Evolutionary conservation across 179 eudicot species (phyloP).

Genomic region (Pouteria campechiana): DNA sequence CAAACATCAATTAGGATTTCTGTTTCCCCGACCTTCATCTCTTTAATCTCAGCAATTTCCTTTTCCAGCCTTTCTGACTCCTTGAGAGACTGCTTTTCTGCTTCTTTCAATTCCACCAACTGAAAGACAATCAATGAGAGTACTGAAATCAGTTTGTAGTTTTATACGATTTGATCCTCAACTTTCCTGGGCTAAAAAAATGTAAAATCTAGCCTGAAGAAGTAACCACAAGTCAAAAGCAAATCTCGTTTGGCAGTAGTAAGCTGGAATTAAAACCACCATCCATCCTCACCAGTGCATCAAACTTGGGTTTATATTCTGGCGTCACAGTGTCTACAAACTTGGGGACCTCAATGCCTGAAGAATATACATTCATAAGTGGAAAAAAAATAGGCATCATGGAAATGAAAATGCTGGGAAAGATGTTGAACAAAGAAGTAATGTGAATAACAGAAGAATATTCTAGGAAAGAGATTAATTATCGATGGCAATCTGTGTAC

Average conservation of each 20-base stretch:
- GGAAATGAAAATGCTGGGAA: no score
- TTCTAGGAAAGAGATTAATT: no score
- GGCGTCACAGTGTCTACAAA: conserved; percentile 88
- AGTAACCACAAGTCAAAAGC: not conserved
- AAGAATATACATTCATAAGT: no score
- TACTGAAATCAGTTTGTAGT: no score
- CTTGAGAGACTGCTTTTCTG: conserved; percentile 61
- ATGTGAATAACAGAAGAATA: no score
- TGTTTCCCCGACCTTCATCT: conserved; percentile 57
- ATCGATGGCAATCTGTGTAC: no score
- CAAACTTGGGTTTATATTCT: conserved; percentile 84
- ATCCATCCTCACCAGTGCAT: conserved; percentile 53
- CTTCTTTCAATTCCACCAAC: conserved; percentile 90
- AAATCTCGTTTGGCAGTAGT: not conserved
- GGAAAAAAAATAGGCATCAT: no score
- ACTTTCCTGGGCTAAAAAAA: not conserved
- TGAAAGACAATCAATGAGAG: conserved; percentile 9
- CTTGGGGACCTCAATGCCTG: conserved; percentile 83
- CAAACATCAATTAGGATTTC: no score
- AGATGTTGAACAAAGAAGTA: no score
- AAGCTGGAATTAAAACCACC: not conserved
- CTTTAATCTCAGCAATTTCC: conserved; percentile 91
- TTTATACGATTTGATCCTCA: not conserved
- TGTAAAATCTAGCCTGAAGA: not conserved
- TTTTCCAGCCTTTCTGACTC: conserved; percentile 89